Evolutionary conservation across 2,329 filamentous ascomycete species (phyloP).

Genomic region (Arthroderma uncinatum): DNA sequence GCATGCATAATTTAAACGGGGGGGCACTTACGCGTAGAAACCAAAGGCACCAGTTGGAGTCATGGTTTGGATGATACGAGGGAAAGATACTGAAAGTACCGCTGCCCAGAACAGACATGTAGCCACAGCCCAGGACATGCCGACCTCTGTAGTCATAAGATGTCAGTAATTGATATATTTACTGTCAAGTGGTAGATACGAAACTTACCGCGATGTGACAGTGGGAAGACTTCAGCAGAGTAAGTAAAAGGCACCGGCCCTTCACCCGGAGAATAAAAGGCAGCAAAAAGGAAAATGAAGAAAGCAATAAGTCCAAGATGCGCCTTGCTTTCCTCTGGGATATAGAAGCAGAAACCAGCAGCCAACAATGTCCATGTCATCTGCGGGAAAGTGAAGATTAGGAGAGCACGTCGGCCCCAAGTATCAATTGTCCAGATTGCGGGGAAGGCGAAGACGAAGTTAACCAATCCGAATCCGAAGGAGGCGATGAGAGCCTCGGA

Average conservation of each 20-base stretch:
- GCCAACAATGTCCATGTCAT: slow-evolving; percentile 58
- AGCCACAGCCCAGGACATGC: slow-evolving; percentile 37
- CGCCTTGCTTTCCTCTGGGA: slow-evolving; percentile 32
- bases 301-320: slow-evolving; percentile 46
- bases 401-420: slow-evolving; percentile 50
- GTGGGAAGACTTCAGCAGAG: slow-evolving; percentile 45
- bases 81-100: slow-evolving; percentile 42
- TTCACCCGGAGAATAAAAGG: slow-evolving; percentile 55
- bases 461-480: slow-evolving; percentile 54
- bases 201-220: slow-evolving; percentile 41
- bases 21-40: slow-evolving; percentile 42
- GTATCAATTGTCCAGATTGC: slow-evolving; percentile 58
- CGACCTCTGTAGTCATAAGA: slow-evolving; percentile 30
- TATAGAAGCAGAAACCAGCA: slow-evolving; percentile 49
- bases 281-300: slow-evolving; percentile 55
- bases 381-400: slow-evolving; percentile 56
- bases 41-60: slow-evolving; percentile 47
- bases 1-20: slow-evolving; percentile 5
- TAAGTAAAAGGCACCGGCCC: slow-evolving; percentile 46
- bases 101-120: slow-evolving; percentile 41
- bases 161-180: neutral
- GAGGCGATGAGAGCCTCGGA: slow-evolving; percentile 51
- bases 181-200: neutral
- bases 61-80: slow-evolving; percentile 38
- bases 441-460: slow-evolving; percentile 55